A percentile compares a stretch with the other conserved stretches of the same genome.
These are phyloP conservation scores for Dacryopinax primogenitus DNA, from an alignment of 768 basidiomycete genomes.

Conservation along the genomic window DNA sequence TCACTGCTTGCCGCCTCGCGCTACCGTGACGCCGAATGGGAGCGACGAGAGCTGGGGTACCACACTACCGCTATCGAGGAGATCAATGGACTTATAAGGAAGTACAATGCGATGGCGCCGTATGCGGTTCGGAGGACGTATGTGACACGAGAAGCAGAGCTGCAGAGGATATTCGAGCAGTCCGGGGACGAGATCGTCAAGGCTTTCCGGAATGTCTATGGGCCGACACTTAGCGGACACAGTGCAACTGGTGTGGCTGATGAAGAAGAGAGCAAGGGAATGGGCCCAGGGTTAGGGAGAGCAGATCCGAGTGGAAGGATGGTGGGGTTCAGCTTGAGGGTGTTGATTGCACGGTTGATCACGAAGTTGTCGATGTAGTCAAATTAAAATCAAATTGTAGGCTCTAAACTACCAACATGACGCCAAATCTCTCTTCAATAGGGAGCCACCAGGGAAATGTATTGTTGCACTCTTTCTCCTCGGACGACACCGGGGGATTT, in stretches of 20 bases:
- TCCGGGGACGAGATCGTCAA: slow-evolving; percentile 41
- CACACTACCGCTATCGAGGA: slow-evolving; percentile 57
- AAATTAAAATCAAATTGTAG: no score
- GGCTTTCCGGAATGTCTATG: slow-evolving; percentile 27
- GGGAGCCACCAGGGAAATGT: no score
- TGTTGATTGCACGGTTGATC: not conserved
- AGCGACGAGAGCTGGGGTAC: slow-evolving; percentile 49
- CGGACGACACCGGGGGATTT: no score
- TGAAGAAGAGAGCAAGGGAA: not conserved
- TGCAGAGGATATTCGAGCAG: slow-evolving; percentile 41
- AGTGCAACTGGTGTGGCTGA: slow-evolving; percentile 7
- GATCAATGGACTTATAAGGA: slow-evolving; percentile 59
- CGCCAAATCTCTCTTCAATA: no score
- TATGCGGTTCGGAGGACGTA: slow-evolving; percentile 59
- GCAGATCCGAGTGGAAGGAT: not conserved
- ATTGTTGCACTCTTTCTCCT: no score
- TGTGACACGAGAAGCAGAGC: slow-evolving; percentile 44
- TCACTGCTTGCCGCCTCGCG: slow-evolving; percentile 30
- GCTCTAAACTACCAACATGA: no score
- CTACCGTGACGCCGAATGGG: slow-evolving; percentile 55
- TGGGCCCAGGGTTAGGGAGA: not conserved
- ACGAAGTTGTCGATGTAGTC: not conserved
- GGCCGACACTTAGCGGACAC: slow-evolving; percentile 1
- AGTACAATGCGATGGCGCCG: slow-evolving; percentile 70
- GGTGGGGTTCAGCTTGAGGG: not conserved